Percentiles rank a stretch among this genome's conserved stretches.
Evolutionary conservation across 176 grass and related monocot genomes (phyloP).

Genomic region (Phoenix dactylifera): DNA sequence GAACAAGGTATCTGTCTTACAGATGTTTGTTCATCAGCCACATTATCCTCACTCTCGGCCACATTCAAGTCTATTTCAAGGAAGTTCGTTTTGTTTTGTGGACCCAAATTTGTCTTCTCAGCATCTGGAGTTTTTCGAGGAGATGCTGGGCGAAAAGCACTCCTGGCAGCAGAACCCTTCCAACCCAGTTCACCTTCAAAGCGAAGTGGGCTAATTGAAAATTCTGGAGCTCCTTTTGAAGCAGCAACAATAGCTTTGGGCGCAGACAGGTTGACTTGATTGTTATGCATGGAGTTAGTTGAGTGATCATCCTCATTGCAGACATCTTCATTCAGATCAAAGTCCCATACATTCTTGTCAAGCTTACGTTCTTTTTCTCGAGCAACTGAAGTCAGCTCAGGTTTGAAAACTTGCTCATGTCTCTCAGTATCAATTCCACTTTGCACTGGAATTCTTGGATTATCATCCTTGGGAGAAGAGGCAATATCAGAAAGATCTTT

Average conservation of each 20-base stretch:
- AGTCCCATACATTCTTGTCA: slow-evolving; percentile 16
- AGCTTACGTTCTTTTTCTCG: slow-evolving; percentile 9
- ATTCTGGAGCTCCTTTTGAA: slow-evolving; percentile 38
- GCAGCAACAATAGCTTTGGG: slow-evolving; percentile 48
- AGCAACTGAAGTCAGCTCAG: not conserved
- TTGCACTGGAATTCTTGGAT: slow-evolving; percentile 45
- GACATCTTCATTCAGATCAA: slow-evolving; percentile 57
- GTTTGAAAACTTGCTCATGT: slow-evolving; percentile 12
- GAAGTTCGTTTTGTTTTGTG: not conserved
- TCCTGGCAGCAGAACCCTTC: slow-evolving; percentile 13
- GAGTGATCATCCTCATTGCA: slow-evolving; percentile 25
- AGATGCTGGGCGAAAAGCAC: slow-evolving; percentile 17
- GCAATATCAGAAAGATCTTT: slow-evolving; percentile 32
- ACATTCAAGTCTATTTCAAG: slow-evolving; percentile 10
- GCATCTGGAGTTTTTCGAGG: slow-evolving; percentile 2
- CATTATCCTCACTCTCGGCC: slow-evolving; percentile 1
- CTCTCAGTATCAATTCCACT: slow-evolving; percentile 30
- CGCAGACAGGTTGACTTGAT: slow-evolving; percentile 37
- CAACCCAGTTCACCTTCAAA: slow-evolving; percentile 28
- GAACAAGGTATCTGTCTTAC: not conserved
- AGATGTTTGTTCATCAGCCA: not conserved
- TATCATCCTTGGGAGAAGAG: slow-evolving; percentile 37
- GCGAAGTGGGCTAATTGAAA: slow-evolving; percentile 35
- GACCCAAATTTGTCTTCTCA: not conserved
- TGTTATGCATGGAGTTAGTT: slow-evolving; percentile 19